A percentile compares a stretch with the other conserved stretches of the same genome.
Conservation (phyloP, 2,329 filamentous ascomycete species). For the Chrysoporthe deuterocubensis region DNA sequence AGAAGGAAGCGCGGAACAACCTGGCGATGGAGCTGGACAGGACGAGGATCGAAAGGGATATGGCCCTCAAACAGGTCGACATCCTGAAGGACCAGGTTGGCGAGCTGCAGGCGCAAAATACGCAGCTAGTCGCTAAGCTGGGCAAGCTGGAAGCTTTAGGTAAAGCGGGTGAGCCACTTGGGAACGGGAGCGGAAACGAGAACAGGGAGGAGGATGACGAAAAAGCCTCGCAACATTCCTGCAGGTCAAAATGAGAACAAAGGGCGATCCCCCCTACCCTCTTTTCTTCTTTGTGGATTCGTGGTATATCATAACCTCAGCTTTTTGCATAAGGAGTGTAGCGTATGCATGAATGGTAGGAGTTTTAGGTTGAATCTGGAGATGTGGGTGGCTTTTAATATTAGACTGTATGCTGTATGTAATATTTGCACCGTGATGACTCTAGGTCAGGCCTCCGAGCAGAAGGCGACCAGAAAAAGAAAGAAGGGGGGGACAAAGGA, state of each 20-base stretch:
- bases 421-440: neutral
- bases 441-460: too few species aligned
- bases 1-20: constrained; percentile 57
- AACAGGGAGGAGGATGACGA: neutral
- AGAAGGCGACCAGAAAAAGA: neutral
- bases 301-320: neutral
- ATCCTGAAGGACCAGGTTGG: constrained; percentile 59
- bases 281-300: neutral
- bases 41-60: constrained; percentile 53
- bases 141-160: constrained; percentile 45
- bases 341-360: neutral
- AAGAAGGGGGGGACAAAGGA: neutral
- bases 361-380: neutral
- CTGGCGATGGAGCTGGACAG: constrained; percentile 58
- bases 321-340: constrained; percentile 3
- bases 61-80: constrained; percentile 57
- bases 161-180: constrained; percentile 4
- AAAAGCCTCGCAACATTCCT: constrained; percentile 11
- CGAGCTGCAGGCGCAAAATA: constrained; percentile 64
- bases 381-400: too few species aligned
- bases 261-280: neutral
- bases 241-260: constrained; percentile 12
- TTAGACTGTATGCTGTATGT: too few species aligned
- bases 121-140: constrained; percentile 57
- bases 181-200: constrained; percentile 8